phyloP scores from a whole-genome alignment of 306 rosid species.

The Begonia masoniana region DNA sequence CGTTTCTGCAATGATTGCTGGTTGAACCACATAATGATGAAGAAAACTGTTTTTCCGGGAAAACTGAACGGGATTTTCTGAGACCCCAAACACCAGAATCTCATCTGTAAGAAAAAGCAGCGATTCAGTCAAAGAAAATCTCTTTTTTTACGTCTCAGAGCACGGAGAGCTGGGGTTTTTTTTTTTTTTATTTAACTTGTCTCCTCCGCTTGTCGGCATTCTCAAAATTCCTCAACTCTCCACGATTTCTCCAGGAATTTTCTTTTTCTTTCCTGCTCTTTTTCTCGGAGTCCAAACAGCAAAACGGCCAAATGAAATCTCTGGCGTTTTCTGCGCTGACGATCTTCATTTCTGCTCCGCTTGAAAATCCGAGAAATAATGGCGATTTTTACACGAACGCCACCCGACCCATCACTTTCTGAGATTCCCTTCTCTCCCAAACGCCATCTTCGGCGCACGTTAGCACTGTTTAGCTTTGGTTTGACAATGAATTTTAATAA shows the following conservation, averaged over 20 bases:
- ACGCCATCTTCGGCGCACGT: constrained; percentile 4
- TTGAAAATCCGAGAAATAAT: constrained; percentile 20
- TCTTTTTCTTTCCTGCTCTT: constrained; percentile 4
- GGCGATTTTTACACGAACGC: constrained; percentile 3
- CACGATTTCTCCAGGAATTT: background rate
- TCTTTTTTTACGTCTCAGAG: background rate
- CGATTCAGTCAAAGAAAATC: no score
- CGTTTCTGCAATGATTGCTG: no score
- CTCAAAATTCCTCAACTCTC: constrained; percentile 20
- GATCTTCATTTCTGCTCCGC: constrained; percentile 12
- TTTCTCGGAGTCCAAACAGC: constrained; percentile 29
- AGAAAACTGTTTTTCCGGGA: no score
- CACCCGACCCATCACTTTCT: constrained; percentile 35
- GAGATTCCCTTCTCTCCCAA: constrained; percentile 3
- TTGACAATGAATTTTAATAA: no score
- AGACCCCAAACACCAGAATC: no score
- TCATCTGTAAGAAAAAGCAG: no score
- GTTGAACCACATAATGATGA: no score
- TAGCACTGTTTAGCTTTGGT: constrained; percentile 1
- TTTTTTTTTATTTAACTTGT: background rate
- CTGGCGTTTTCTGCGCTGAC: constrained; percentile 9
- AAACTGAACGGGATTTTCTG: no score
- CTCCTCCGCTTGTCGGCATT: constrained; percentile 18
- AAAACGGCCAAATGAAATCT: constrained; percentile 24
- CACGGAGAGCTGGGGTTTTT: background rate